Evolutionary conservation across 257 asterid species (phyloP).

Genomic region (Datura wrightii): DNA sequence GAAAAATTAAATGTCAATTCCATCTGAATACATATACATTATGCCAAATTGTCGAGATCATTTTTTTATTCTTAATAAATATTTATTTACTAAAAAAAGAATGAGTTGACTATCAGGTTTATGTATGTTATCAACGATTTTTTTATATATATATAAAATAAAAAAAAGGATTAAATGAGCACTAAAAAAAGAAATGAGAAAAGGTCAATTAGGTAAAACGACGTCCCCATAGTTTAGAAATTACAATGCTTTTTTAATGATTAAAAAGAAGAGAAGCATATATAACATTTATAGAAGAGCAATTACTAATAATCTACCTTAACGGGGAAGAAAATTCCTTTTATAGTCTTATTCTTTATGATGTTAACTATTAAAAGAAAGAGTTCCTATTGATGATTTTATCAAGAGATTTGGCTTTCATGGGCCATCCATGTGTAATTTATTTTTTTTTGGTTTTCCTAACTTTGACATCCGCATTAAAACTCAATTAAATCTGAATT

Average conservation of each 20-base stretch:
- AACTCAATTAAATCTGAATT: too few relatives aligned
- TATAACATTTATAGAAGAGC: background rate
- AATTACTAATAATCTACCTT: background rate
- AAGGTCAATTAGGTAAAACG: background rate
- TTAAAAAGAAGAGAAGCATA: background rate
- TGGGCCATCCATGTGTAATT: background rate
- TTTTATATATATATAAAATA: too few relatives aligned
- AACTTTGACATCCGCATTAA: too few relatives aligned
- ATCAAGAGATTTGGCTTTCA: background rate
- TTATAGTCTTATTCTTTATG: background rate
- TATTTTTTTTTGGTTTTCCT: too few relatives aligned
- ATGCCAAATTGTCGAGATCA: background rate
- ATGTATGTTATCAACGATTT: background rate
- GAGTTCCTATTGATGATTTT: background rate
- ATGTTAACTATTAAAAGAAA: too few relatives aligned
- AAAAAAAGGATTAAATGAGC: background rate
- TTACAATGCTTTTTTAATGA: background rate
- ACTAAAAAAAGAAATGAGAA: background rate
- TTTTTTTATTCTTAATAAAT: too few relatives aligned
- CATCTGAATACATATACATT: background rate
- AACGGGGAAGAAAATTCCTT: background rate
- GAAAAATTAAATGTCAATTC: background rate
- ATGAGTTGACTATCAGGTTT: background rate
- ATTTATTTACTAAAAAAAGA: too few relatives aligned
- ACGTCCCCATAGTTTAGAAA: background rate